Base-by-base conservation (phyloP, 2,329 filamentous ascomycete species). In the Plectosphaerella plurivora region DNA sequence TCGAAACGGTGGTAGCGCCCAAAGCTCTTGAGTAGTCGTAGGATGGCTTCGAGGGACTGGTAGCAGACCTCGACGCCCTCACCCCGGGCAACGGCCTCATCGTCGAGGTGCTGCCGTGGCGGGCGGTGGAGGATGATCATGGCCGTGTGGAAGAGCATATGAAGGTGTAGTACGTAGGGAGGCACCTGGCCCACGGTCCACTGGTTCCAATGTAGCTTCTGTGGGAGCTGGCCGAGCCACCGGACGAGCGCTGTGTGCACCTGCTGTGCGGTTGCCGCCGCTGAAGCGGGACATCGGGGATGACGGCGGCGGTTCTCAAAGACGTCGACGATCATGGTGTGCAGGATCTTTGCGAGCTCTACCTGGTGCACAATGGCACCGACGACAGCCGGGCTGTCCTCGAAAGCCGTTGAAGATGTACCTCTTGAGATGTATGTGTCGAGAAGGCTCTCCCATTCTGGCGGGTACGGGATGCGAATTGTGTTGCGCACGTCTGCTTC, bases 91-190 rank as follows among this genome's bases (percentile, higher is more conserved):
- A 73, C 67, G 2, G 64, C 68, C 2, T 66, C 65, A 36, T 71
- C 70, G 52, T 68, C 64, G 41, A 76, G 69, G 37, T 73, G 63
- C 47, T 75, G 70, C 3, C 67, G 70, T 2, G 75, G 74, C 2
- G 76, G 76, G 1, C 76, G 70, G 54, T 78, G 75, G 3, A 79
- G 68, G 47, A 79, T 76, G 18, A 77, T 77, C 73, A 78, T 76
- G 47, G 71, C 69, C 1, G 75, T 77, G 52, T 78, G 75, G 55
- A 77, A 78, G 15, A 73, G 59, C 69, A 79, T 75, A 55, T 78
- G 75, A 37, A 78, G 63, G 57, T 77, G 73, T 41, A 78, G 69
- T 1, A 79, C 72, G 25, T 72, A 71, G 3, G 71, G 65, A 3
- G 73, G 72, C 4, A 78, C 70, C 18, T 73, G 66, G 4, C 72